Base-by-base conservation (phyloP, 192 early-diverging fungal species). In the Coemansia pectinata region DNA sequence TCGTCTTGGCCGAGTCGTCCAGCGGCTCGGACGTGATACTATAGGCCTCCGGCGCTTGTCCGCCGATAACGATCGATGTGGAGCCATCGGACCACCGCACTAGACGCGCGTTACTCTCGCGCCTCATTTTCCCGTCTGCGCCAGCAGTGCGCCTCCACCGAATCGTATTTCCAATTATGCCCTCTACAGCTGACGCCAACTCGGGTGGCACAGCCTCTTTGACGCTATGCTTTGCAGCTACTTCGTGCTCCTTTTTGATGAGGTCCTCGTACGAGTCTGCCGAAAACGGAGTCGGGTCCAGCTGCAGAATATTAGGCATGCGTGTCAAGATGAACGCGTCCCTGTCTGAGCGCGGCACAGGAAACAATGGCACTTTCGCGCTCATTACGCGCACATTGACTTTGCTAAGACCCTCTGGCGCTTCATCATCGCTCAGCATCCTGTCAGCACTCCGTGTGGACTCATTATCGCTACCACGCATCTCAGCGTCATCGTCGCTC, bases 11-110 rank as follows among this genome's bases (percentile, higher is more conserved):
- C 52, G 39, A 44, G 11, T 42, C 58, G 1, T 27, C 53, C 15
- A 83, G 73, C 50, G 68, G 66, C 66, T 83, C 81, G 4, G 27
- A 63, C 25, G 44, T 38, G 11, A 83, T 45, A 59, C 66, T 72
- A 55, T 78, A 77, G 3, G 59, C 40, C 41, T 78, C 76, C 7
- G 75, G 75, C 59, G 44, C 47, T 5, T 11, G 41, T 6, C 80
- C 75, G 50, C 80, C 80, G 19, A 83, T 59, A 10, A 74, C 72
- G 2, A 83, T 60, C 0, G 81, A 75, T 11, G 67, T 78, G 5
- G 81, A 83, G 4, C 81, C 81, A 47, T 83, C 81, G 44, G 81
- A 83, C 81, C 81, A 83, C 58, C 81, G 81, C 61, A 83, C 81
- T 17, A 83, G 69, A 0, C 81, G 81, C 31, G 81, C 76, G 42